Conservation (phyloP, 2,329 filamentous ascomycete genomes). For the Scytalidium lignicola region DNA sequence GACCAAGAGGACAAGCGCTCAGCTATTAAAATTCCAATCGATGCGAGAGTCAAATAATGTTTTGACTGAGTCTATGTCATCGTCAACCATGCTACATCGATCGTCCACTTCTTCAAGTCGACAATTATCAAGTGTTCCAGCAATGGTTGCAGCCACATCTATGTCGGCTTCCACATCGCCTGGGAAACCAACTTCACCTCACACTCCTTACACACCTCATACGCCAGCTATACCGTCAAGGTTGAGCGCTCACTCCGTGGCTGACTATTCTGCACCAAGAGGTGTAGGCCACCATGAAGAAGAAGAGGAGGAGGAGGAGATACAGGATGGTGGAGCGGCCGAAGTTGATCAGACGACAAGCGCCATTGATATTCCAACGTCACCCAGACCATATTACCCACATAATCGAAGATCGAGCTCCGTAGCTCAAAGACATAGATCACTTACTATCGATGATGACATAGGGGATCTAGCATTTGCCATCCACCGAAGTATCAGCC, state of each 20-base stretch:
- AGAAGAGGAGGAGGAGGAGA: slow-evolving; percentile 11
- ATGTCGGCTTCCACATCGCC: slow-evolving; percentile 84
- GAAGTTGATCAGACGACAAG: slow-evolving; percentile 29
- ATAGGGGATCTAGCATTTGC: slow-evolving; percentile 54
- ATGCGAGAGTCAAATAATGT: slow-evolving; percentile 88
- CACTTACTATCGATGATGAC: slow-evolving; percentile 52
- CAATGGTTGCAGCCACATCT: slow-evolving; percentile 67
- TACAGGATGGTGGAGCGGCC: slow-evolving; percentile 16
- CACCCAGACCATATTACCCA: slow-evolving; percentile 52
- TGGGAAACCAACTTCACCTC: slow-evolving; percentile 82
- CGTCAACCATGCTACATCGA: slow-evolving; percentile 77
- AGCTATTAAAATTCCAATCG: slow-evolving; percentile 77
- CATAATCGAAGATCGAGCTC: slow-evolving; percentile 63
- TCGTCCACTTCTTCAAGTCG: slow-evolving; percentile 70
- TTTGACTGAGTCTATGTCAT: slow-evolving; percentile 89
- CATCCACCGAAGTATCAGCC: slow-evolving; percentile 60
- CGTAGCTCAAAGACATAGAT: slow-evolving; percentile 58
- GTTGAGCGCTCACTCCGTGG: slow-evolving; percentile 85
- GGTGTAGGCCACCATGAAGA: slow-evolving; percentile 12
- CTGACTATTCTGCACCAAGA: slow-evolving; percentile 50
- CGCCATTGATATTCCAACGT: slow-evolving; percentile 70
- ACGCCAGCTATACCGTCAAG: slow-evolving; percentile 90
- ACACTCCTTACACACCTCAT: slow-evolving; percentile 88
- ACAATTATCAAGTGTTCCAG: slow-evolving; percentile 53
- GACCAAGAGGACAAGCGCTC: slow-evolving; percentile 70